Conservation (phyloP, 2,329 filamentous ascomycete species). For the Talaromyces sp. region DNA sequence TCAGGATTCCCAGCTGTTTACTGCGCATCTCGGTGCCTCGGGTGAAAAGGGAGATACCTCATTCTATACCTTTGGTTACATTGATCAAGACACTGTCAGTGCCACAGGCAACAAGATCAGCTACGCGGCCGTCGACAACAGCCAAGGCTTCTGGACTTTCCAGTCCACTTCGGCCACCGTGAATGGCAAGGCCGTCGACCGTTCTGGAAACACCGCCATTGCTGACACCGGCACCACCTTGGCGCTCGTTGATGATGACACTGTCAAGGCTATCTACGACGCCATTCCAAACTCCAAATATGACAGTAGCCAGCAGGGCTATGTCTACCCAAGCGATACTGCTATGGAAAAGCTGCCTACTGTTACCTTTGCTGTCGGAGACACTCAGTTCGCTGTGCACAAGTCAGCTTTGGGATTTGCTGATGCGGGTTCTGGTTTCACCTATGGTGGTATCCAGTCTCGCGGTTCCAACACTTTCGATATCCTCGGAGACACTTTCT, state of each 20-base stretch:
- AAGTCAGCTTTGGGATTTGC: conserved; percentile 61
- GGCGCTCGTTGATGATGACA: conserved; percentile 58
- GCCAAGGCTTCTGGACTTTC: conserved; percentile 66
- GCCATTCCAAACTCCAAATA: conserved; percentile 59
- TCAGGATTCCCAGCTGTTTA: conserved; percentile 56
- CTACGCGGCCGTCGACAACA: conserved; percentile 61
- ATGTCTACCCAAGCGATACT: conserved; percentile 55
- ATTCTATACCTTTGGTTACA: conserved; percentile 71
- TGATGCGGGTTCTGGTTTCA: conserved; percentile 49
- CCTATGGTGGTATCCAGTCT: conserved; percentile 64
- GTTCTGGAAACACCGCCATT: conserved; percentile 60
- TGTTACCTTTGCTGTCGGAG: conserved; percentile 61
- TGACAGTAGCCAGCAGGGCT: conserved; percentile 56
- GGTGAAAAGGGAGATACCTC: conserved; percentile 42
- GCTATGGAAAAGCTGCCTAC: conserved; percentile 53
- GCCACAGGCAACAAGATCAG: conserved; percentile 51
- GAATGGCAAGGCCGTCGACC: conserved; percentile 50
- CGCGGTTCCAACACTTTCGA: conserved; percentile 57
- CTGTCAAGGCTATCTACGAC: conserved; percentile 59
- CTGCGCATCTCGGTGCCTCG: conserved; percentile 56
- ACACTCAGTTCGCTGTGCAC: conserved; percentile 56
- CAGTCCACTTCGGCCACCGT: conserved; percentile 54
- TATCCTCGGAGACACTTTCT: conserved; percentile 60
- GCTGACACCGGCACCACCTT: conserved; percentile 69
- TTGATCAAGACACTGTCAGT: conserved; percentile 59